Evolutionary conservation across 208 protist species (phyloP).

Genomic region (Trypanosoma brucei): DNA sequence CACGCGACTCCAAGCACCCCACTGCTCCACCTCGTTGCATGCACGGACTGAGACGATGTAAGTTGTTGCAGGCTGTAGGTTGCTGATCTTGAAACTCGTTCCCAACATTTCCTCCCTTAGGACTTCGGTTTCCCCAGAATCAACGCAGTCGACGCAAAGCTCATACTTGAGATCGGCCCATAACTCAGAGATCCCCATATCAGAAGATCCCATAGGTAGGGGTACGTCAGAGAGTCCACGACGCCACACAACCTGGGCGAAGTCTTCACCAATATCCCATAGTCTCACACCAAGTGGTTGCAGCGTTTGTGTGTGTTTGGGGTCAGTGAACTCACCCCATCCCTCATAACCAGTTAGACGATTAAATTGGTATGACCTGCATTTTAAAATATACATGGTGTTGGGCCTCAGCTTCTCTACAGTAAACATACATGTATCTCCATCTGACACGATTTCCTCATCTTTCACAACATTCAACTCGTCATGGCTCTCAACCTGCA

Average conservation of each 20-base stretch:
- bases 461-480: constrained; percentile 47
- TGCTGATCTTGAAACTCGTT: constrained; percentile 82
- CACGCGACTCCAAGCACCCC: constrained; percentile 79
- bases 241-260: constrained; percentile 76
- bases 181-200: constrained; percentile 3
- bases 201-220: neutral
- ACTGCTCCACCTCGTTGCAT: constrained; percentile 78
- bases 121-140: constrained; percentile 74
- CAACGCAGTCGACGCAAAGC: constrained; percentile 74
- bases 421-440: constrained; percentile 54
- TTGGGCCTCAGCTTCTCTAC: constrained; percentile 61
- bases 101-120: constrained; percentile 78
- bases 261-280: constrained; percentile 87
- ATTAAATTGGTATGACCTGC: constrained; percentile 73
- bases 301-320: constrained; percentile 66
- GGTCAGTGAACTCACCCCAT: constrained; percentile 78
- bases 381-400: constrained; percentile 73
- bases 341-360: constrained; percentile 58
- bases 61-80: constrained; percentile 71
- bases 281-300: constrained; percentile 65
- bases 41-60: constrained; percentile 86
- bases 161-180: constrained; percentile 87
- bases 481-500: constrained; percentile 23
- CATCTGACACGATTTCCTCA: constrained; percentile 34
- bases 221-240: constrained; percentile 39